Conservation (phyloP, 768 basidiomycete species). For the Amanita exitialis region DNA sequence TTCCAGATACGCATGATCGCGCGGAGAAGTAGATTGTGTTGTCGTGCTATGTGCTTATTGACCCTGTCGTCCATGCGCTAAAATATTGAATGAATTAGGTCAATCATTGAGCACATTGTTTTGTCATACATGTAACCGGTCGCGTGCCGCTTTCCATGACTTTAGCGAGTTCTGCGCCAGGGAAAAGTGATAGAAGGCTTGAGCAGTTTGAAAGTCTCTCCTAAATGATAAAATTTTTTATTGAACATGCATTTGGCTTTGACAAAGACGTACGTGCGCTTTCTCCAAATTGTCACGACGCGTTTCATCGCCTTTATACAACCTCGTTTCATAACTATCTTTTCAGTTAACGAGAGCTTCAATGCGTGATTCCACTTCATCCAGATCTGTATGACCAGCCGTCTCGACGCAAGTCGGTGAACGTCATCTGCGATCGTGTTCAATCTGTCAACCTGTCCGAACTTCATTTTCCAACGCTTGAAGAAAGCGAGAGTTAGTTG, state of each 20-base stretch:
- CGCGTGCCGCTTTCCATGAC: conserved; percentile 46
- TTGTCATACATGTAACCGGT: conserved; percentile 38
- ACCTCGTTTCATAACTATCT: conserved; percentile 30
- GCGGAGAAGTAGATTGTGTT: conserved; percentile 46
- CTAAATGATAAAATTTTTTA: conserved; percentile 20
- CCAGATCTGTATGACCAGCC: conserved; percentile 34
- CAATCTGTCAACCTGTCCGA: conserved; percentile 30
- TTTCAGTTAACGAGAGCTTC: conserved; percentile 35
- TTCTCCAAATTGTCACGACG: conserved; percentile 48
- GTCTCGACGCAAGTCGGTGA: conserved; percentile 25
- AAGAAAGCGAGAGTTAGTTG: conserved; percentile 34
- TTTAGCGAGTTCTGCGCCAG: conserved; percentile 36
- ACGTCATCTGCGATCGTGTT: conserved; percentile 43
- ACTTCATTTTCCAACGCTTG: conserved; percentile 40
- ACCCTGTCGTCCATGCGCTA: conserved; percentile 51
- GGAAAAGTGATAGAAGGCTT: conserved; percentile 27
- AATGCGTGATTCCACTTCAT: conserved; percentile 43
- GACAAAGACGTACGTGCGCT: conserved; percentile 17
- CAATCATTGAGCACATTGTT: not conserved
- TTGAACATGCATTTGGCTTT: not conserved
- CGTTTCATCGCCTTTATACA: conserved; percentile 37
- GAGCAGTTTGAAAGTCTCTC: conserved; percentile 30
- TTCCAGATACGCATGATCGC: conserved; percentile 59
- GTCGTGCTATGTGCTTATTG: conserved; percentile 42
- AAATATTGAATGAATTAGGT: not conserved